phyloP scores from a whole-genome alignment of 2,329 filamentous ascomycete species.

The Phyllosticta capitalensis region DNA sequence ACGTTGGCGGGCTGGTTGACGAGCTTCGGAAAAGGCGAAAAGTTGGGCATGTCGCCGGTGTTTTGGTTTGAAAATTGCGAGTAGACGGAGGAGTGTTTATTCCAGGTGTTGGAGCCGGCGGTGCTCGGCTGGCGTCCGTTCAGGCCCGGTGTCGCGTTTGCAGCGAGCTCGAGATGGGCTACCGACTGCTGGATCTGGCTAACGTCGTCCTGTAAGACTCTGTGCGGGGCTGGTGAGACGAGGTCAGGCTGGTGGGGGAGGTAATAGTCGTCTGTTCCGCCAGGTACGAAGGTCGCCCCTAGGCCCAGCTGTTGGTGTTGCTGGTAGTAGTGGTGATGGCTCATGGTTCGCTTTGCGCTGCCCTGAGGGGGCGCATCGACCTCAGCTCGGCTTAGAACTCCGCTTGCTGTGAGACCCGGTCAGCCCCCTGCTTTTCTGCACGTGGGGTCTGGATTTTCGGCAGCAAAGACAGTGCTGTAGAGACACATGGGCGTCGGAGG shows the following conservation, averaged over 20 bases:
- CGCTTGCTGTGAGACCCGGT: neutral
- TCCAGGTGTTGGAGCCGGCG: conserved; percentile 8
- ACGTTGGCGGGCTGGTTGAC: conserved; percentile 73
- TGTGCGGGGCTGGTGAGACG: conserved; percentile 60
- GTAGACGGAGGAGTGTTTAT: conserved; percentile 26
- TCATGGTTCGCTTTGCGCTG: conserved; percentile 6
- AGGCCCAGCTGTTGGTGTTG: conserved; percentile 7
- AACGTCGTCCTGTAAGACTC: conserved; percentile 80
- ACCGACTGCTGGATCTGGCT: conserved; percentile 89
- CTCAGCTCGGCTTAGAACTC: neutral
- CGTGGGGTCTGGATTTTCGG: neutral
- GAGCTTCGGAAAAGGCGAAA: conserved; percentile 86
- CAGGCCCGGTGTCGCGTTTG: conserved; percentile 38
- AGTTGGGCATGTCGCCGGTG: conserved; percentile 55
- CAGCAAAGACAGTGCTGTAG: neutral
- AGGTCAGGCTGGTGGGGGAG: conserved; percentile 52
- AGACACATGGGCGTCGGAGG: neutral
- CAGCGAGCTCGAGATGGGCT: conserved; percentile 79
- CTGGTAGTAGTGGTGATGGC: conserved; percentile 1
- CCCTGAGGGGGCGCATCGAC: neutral
- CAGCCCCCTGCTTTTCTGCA: neutral
- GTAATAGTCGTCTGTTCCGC: conserved; percentile 58
- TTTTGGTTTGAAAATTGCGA: conserved; percentile 26
- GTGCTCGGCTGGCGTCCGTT: neutral
- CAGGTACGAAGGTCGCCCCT: conserved; percentile 57